Conservation (phyloP, 768 basidiomycete species). For the Suillus discolor region DNA sequence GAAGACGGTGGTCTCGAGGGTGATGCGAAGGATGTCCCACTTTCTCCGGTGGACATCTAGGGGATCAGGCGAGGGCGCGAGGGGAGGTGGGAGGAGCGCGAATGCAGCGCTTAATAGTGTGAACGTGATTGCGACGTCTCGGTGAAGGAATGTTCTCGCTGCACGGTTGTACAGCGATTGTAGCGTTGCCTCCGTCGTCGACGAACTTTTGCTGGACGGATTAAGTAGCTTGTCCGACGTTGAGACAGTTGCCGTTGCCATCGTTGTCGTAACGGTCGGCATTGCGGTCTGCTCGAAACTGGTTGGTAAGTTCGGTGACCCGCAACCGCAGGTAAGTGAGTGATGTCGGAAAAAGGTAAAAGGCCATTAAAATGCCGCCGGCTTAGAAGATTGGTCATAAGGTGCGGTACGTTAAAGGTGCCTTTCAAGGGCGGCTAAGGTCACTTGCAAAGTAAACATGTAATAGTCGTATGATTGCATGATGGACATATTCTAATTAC, state of each 20-base stretch:
- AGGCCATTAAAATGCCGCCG: too few relatives aligned
- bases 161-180: slow-evolving; percentile 78
- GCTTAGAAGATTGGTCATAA: neutral
- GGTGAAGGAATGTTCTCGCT: slow-evolving; percentile 75
- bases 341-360: too few relatives aligned
- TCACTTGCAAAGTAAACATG: neutral
- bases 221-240: slow-evolving; percentile 36
- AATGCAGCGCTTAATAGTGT: slow-evolving; percentile 72
- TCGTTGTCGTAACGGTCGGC: slow-evolving; percentile 51
- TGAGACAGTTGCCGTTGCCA: slow-evolving; percentile 20
- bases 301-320: too few relatives aligned
- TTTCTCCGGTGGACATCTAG: slow-evolving; percentile 63
- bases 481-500: neutral
- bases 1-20: slow-evolving; percentile 76
- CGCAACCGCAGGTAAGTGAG: too few relatives aligned
- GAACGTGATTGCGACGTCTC: slow-evolving; percentile 65
- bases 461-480: neutral
- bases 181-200: slow-evolving; percentile 51
- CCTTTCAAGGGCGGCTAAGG: neutral
- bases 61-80: slow-evolving; percentile 34
- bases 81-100: slow-evolving; percentile 51
- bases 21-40: slow-evolving; percentile 88
- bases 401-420: neutral
- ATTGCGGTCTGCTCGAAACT: slow-evolving; percentile 29
- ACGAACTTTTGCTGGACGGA: slow-evolving; percentile 22